Percentiles rank a stretch among this genome's conserved stretches.
Conservation (phyloP, 225 moss, liverwort and hornwort genomes). For the Polytrichum commune region DNA sequence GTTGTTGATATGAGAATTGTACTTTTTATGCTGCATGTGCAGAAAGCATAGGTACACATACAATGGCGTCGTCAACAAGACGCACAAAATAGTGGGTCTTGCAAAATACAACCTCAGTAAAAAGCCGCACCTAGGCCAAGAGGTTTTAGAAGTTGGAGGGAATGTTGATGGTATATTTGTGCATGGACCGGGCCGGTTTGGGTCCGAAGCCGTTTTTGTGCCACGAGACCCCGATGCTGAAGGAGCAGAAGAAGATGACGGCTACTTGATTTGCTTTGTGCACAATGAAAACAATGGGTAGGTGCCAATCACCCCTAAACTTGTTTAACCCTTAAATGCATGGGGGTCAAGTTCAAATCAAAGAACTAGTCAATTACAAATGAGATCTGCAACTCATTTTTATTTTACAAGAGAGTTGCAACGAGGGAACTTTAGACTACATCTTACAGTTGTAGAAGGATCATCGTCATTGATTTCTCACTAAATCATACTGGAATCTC, state of each 20-base stretch:
- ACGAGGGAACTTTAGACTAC: no score
- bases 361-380: no score
- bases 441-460: no score
- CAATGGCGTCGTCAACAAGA: slow-evolving; percentile 18
- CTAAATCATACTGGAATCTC: no score
- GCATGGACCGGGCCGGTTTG: slow-evolving; percentile 55
- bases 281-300: slow-evolving; percentile 59
- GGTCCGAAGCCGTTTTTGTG: slow-evolving; percentile 70
- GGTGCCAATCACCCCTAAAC: no score
- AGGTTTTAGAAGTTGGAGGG: slow-evolving; percentile 50
- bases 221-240: slow-evolving; percentile 42
- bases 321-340: no score
- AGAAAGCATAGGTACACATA: slow-evolving; percentile 69
- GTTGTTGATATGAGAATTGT: no score
- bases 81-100: slow-evolving; percentile 35
- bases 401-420: no score
- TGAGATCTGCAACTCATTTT: no score
- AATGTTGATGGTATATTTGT: slow-evolving; percentile 47
- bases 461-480: no score
- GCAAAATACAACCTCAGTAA: slow-evolving; percentile 63
- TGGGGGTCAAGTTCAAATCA: no score
- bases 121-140: slow-evolving; percentile 36
- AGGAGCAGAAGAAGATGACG: slow-evolving; percentile 71
- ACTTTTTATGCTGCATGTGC: not conserved
- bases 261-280: slow-evolving; percentile 74